phyloP scores from a whole-genome alignment of 2,329 filamentous ascomycete species.

The Anthostomella pinea region DNA sequence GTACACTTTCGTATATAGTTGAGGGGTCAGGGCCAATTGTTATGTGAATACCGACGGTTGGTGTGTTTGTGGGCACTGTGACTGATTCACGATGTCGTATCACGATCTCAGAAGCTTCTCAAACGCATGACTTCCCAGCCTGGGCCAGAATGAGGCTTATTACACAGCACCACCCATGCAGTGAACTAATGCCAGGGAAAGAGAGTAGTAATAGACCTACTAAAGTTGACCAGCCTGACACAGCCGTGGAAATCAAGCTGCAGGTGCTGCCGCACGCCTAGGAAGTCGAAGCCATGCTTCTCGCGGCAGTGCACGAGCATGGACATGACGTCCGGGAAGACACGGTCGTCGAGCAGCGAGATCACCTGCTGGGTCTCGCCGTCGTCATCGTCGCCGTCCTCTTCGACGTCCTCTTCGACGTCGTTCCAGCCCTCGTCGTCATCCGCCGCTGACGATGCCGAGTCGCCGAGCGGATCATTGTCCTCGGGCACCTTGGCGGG shows the following conservation, averaged over 20 bases:
- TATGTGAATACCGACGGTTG: no score
- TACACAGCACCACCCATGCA: no score
- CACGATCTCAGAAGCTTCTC: no score
- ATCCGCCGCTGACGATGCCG: conserved; percentile 37
- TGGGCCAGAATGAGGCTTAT: no score
- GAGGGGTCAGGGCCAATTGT: no score
- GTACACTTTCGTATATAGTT: no score
- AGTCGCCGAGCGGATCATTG: conserved; percentile 29
- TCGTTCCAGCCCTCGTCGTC: conserved; percentile 51
- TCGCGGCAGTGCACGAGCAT: conserved; percentile 70
- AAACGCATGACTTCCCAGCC: no score
- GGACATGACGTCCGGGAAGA: conserved; percentile 59
- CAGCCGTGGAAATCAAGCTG: conserved; percentile 69
- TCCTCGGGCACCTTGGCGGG: conserved; percentile 8
- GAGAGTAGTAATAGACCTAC: conserved; percentile 29
- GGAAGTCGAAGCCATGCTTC: conserved; percentile 65
- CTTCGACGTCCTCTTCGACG: conserved; percentile 62
- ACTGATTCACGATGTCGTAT: no score
- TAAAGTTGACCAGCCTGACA: conserved; percentile 73
- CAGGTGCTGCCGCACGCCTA: conserved; percentile 54
- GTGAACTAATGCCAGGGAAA: no score
- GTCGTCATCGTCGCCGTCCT: conserved; percentile 42
- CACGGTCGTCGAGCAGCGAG: conserved; percentile 65
- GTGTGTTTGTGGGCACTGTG: no score
- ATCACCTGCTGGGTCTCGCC: conserved; percentile 59